Percentiles rank a stretch among this genome's conserved stretches.
These are phyloP conservation scores for Debaryomyces nepalensis DNA, from an alignment of 1,139 yeast species.

Conservation along the genomic window DNA sequence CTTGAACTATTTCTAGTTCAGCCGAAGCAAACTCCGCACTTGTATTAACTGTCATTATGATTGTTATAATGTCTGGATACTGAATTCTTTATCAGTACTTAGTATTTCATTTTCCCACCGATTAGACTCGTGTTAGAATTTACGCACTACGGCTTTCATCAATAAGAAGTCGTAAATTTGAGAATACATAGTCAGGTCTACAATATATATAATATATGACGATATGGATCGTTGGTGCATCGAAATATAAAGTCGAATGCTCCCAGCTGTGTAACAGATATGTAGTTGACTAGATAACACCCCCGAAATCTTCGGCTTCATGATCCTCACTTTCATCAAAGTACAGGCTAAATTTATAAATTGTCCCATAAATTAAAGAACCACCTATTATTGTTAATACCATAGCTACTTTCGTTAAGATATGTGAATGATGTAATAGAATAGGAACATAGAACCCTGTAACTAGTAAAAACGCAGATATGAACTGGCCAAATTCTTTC, in stretches of 20 bases:
- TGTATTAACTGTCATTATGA: slow-evolving; percentile 15
- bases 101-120: slow-evolving; percentile 6
- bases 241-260: neutral
- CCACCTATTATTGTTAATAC: slow-evolving; percentile 74
- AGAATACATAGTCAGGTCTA: neutral
- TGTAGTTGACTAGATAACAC: slow-evolving; percentile 2
- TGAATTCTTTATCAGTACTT: slow-evolving; percentile 1
- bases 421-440: slow-evolving; percentile 64
- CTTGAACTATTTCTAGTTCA: slow-evolving; percentile 41
- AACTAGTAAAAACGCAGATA: slow-evolving; percentile 67
- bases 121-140: slow-evolving; percentile 7
- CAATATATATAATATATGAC: slow-evolving; percentile 6
- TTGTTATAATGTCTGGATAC: neutral
- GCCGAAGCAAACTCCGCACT: slow-evolving; percentile 24
- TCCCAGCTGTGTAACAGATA: too few species aligned
- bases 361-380: slow-evolving; percentile 68
- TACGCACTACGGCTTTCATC: slow-evolving; percentile 4
- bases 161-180: slow-evolving; percentile 4
- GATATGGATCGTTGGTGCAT: neutral
- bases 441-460: slow-evolving; percentile 73
- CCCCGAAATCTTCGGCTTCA: slow-evolving; percentile 18
- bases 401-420: slow-evolving; percentile 62
- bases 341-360: slow-evolving; percentile 70
- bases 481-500: slow-evolving; percentile 67
- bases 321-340: slow-evolving; percentile 64